Evolutionary conservation across 73 alveolate species (phyloP).

Genomic region (Paramecium sexaurelia): DNA sequence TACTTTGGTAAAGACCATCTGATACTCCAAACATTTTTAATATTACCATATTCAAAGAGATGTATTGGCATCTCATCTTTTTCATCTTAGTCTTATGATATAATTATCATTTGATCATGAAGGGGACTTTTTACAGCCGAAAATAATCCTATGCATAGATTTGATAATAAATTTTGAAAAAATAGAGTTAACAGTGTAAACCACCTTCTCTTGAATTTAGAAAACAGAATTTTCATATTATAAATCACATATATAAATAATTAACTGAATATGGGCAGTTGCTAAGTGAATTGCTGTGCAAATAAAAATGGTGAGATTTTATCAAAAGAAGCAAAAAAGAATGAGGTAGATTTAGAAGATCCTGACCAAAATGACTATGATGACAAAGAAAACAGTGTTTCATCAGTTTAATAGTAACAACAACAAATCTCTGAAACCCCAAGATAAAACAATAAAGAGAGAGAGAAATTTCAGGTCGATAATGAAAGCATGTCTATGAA

Average conservation of each 20-base stretch:
- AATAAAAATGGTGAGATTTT: background rate
- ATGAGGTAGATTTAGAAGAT: background rate
- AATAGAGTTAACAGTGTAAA: slow-evolving; percentile 93
- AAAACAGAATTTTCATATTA: slow-evolving; percentile 49
- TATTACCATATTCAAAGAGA: slow-evolving; percentile 72
- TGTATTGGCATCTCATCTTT: slow-evolving; percentile 88
- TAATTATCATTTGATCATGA: background rate
- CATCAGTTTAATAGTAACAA: background rate
- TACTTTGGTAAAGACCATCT: slow-evolving; percentile 90
- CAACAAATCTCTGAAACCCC: background rate
- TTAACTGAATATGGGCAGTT: slow-evolving; percentile 36
- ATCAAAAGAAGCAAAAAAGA: background rate
- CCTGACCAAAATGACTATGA: background rate
- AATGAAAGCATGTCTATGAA: slow-evolving; percentile 5
- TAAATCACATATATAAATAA: slow-evolving; percentile 11
- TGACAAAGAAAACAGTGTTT: slow-evolving; percentile 6
- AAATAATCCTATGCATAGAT: slow-evolving; percentile 83
- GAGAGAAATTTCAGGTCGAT: background rate
- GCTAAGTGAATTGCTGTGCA: background rate
- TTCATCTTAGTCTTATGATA: slow-evolving; percentile 84
- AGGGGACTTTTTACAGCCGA: slow-evolving; percentile 87
- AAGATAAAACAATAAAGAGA: slow-evolving; percentile 3
- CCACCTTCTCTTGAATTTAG: slow-evolving; percentile 80
- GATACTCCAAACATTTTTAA: slow-evolving; percentile 85
- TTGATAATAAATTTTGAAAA: slow-evolving; percentile 76